A percentile compares a stretch with the other conserved stretches of the same genome.
These are phyloP conservation scores for Apiotrichum laibachii DNA, from an alignment of 1,284 basidiomycete species.

Conservation along the genomic window DNA sequence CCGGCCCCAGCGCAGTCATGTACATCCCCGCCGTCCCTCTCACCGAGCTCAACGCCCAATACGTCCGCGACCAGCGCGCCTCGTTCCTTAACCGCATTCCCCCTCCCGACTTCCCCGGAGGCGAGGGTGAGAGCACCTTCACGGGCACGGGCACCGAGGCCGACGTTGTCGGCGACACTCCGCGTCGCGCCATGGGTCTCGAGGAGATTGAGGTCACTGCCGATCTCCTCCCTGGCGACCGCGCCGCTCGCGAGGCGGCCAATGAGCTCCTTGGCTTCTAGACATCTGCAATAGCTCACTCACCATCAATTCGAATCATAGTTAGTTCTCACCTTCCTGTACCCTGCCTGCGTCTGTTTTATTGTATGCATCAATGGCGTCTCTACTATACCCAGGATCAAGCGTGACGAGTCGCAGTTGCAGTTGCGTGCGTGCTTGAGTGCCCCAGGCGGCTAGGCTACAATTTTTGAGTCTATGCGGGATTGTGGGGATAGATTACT, in stretches of 20 bases:
- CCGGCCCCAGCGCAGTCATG: constrained; percentile 66
- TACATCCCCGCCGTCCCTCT: constrained; percentile 77
- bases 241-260: constrained; percentile 19
- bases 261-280: constrained; percentile 20
- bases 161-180: constrained; percentile 56
- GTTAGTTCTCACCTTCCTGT: too few species aligned
- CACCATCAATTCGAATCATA: not conserved
- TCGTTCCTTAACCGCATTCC: constrained; percentile 61
- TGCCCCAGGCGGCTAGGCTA: not conserved
- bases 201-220: constrained; percentile 28
- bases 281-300: not conserved
- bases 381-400: not conserved
- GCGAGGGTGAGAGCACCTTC: constrained; percentile 65
- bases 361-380: constrained; percentile 6
- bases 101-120: constrained; percentile 72
- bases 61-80: constrained; percentile 61
- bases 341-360: not conserved
- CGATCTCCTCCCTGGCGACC: constrained; percentile 23
- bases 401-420: not conserved
- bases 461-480: not conserved
- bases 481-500: not conserved
- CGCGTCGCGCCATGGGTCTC: constrained; percentile 50
- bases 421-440: too few species aligned
- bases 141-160: constrained; percentile 54
- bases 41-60: constrained; percentile 63